These are phyloP conservation scores for Microsporum ferrugineum DNA, from an alignment of 2,329 filamentous ascomycete species.

Conservation along the genomic window DNA sequence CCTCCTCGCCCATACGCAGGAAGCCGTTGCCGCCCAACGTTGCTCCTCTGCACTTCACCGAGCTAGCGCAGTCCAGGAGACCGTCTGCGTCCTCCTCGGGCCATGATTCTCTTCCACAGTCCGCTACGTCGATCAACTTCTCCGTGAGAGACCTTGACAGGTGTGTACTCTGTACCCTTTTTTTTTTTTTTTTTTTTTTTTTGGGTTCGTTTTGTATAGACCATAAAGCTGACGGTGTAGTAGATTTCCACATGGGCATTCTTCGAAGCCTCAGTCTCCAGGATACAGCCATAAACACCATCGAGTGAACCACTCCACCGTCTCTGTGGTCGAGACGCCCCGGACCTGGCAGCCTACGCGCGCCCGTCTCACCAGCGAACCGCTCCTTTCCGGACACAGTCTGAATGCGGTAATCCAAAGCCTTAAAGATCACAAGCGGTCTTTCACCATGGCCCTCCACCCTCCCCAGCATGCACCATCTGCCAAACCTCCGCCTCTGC, in stretches of 20 bases:
- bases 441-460: constrained; percentile 37
- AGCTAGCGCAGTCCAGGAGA: constrained; percentile 6
- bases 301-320: not conserved
- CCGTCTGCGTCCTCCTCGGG: not conserved
- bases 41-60: constrained; percentile 33
- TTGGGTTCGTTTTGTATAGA: not conserved
- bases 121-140: constrained; percentile 21
- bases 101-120: constrained; percentile 9
- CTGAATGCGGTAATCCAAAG: constrained; percentile 5
- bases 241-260: not conserved
- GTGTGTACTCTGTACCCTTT: constrained; percentile 26
- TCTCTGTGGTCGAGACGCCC: not conserved
- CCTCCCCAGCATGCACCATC: constrained; percentile 18
- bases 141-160: constrained; percentile 31
- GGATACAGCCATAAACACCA: not conserved
- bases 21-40: constrained; percentile 45
- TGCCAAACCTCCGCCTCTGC: constrained; percentile 33
- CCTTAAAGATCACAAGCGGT: constrained; percentile 21
- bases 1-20: constrained; percentile 35
- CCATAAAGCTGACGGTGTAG: not conserved
- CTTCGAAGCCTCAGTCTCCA: not conserved
- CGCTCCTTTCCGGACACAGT: not conserved
- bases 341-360: not conserved
- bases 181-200: not conserved
- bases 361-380: not conserved